phyloP scores from a whole-genome alignment of 495 filamentous ascomycete species.

The Cercophora newfieldiana region DNA sequence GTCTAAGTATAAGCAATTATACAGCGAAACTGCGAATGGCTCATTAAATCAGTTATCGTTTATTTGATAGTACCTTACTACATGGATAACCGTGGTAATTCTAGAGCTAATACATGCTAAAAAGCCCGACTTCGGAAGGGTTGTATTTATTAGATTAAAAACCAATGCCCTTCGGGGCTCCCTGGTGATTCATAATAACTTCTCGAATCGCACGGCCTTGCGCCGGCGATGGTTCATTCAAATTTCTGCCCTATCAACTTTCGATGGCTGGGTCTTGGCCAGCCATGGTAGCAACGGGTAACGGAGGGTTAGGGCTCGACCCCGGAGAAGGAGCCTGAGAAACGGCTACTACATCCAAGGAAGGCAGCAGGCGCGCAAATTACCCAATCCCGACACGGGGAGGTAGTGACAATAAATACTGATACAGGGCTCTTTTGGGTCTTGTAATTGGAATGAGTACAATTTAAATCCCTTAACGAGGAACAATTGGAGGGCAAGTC shows the following conservation, averaged over 20 bases:
- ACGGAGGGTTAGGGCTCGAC: slow-evolving; percentile 55
- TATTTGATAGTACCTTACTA: slow-evolving; percentile 73
- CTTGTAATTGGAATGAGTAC: slow-evolving; percentile 59
- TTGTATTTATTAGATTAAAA: slow-evolving; percentile 73
- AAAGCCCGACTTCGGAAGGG: slow-evolving; percentile 64
- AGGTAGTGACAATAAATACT: slow-evolving; percentile 55
- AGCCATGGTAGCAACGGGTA: slow-evolving; percentile 56
- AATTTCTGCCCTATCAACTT: slow-evolving; percentile 69
- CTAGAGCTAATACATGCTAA: slow-evolving; percentile 73
- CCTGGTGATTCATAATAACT: slow-evolving; percentile 67
- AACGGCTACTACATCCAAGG: slow-evolving; percentile 50
- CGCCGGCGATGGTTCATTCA: slow-evolving; percentile 64
- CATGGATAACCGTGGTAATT: slow-evolving; percentile 74
- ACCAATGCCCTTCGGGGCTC: slow-evolving; percentile 63
- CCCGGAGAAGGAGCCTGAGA: slow-evolving; percentile 47
- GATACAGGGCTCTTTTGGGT: slow-evolving; percentile 58
- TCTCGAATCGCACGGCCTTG: slow-evolving; percentile 65
- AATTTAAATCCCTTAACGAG: slow-evolving; percentile 59
- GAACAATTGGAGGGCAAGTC: slow-evolving; percentile 59
- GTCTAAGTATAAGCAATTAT: slow-evolving; percentile 71
- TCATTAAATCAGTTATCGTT: slow-evolving; percentile 74
- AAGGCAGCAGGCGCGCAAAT: slow-evolving; percentile 51
- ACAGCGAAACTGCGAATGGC: slow-evolving; percentile 71
- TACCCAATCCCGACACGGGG: slow-evolving; percentile 52
- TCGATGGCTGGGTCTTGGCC: slow-evolving; percentile 57